Percentiles rank a stretch among this genome's conserved stretches.
phyloP scores from a whole-genome alignment of 2,329 filamentous ascomycete genomes.

The Sphaerulina vaccinii region DNA sequence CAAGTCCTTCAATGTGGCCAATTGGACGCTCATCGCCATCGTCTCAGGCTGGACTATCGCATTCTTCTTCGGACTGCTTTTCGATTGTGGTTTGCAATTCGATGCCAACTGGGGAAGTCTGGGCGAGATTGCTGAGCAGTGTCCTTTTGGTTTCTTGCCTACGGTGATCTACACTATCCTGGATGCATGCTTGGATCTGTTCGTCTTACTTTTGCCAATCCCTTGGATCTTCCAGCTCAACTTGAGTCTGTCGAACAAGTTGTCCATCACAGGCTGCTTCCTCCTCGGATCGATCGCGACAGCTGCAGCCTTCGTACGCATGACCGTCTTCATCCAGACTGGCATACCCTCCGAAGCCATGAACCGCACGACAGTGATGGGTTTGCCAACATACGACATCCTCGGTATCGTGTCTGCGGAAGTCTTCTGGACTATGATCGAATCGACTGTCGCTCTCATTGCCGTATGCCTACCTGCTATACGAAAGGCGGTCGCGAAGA shows the following conservation, averaged over 20 bases:
- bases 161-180: constrained; percentile 20
- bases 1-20: constrained; percentile 14
- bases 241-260: constrained; percentile 13
- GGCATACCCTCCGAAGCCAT: constrained; percentile 17
- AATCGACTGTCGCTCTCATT: constrained; percentile 18
- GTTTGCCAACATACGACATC: constrained; percentile 17
- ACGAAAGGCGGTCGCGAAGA: constrained; percentile 10
- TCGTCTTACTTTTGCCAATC: constrained; percentile 16
- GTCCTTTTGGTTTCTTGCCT: constrained; percentile 20
- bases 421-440: constrained; percentile 22
- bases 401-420: constrained; percentile 21
- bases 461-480: constrained; percentile 18
- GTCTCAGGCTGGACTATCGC: constrained; percentile 16
- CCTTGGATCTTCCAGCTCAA: constrained; percentile 21
- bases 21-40: constrained; percentile 13
- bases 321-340: constrained; percentile 19
- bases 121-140: constrained; percentile 17
- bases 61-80: constrained; percentile 17
- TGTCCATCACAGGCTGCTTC: constrained; percentile 19
- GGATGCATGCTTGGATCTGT: constrained; percentile 18
- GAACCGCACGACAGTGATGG: constrained; percentile 17
- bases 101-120: constrained; percentile 17
- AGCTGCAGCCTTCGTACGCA: constrained; percentile 19
- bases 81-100: constrained; percentile 17
- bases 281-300: constrained; percentile 17